Evolutionary conservation across 106 monocot species (phyloP), one percentile per base, ranked within the genome.

Genomic region (Posidonia australis): DNA sequence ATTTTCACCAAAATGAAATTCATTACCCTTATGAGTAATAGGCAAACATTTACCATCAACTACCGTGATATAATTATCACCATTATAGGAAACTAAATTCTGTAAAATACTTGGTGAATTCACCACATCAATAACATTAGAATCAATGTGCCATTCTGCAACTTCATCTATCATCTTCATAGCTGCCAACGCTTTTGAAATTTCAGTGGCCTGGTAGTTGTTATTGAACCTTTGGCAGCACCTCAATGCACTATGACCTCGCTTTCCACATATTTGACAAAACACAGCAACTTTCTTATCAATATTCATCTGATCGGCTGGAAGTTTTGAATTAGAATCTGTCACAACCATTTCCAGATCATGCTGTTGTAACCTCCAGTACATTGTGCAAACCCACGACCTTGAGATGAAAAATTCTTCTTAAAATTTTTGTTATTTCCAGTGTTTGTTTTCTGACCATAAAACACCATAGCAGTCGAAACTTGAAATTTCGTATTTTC

Each of bases 91-190:
- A 13, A 27, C 17, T 2, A 44, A 13, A 23, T 66, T 46, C 9
- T 24, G 13, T 10, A 66, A 46, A n/a, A 48, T 26, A 48, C 49
- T 13, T n/a, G 12, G 5, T 48, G 46, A 23, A 41, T 13, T 9
- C 10, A 1, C 48, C 14, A 51, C 22, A 22, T 66, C 46, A 48
- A 46, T 25, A 18, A 24, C 65, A 3, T 5, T 46, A 49, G 25
- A 13, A 51, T 66, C 47, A 6, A 48, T 19, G 48, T 66, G 36
- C 65, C 49, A 66, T 21, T 66, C 46, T 21, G 24, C 3, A 19
- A 41, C 26, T 18, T 17, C 36, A 60, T 5, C 59, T 16, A 28
- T 27, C 29, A 60, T 0, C 59, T 54, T 25, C 13, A 28, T 28
- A n/a, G n/a, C 27, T 28, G 29, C 59, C 5, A 30, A 27, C 5